Conservation (phyloP, 495 filamentous ascomycete genomes). For the Talaromyces borbonicus region DNA sequence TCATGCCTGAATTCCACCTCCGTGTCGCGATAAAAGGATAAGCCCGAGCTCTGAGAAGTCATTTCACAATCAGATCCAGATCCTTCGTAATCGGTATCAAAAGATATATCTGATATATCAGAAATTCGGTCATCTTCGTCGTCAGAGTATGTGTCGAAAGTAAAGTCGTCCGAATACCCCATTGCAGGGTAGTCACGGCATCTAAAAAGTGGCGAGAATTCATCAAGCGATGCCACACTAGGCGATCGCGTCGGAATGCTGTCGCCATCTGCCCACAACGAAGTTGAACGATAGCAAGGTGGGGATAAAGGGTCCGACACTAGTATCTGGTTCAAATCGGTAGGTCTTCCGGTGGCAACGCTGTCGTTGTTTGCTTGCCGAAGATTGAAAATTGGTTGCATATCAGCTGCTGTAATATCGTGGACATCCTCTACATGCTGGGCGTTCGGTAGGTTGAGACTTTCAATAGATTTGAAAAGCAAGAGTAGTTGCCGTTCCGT, state of each 20-base stretch:
- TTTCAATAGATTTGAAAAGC: neutral
- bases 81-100: neutral
- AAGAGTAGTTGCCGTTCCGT: neutral
- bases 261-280: constrained; percentile 1
- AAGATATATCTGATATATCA: neutral
- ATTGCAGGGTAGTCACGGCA: constrained; percentile 6
- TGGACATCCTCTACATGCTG: constrained; percentile 6
- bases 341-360: neutral
- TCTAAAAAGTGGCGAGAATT: constrained; percentile 3
- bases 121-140: neutral
- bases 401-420: neutral
- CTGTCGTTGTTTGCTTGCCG: neutral
- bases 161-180: neutral
- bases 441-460: neutral
- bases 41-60: neutral
- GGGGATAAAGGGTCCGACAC: constrained; percentile 2
- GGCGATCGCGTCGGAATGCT: constrained; percentile 3
- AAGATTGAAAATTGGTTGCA: neutral
- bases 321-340: neutral
- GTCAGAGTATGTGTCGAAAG: neutral
- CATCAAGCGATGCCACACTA: neutral
- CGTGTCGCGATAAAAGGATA: neutral
- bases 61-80: neutral
- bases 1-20: neutral
- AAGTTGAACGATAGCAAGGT: neutral